Evolutionary conservation across 768 basidiomycete species (phyloP), one percentile per base, ranked within the genome.

Genomic region (Phanerodontia chrysosporium): DNA sequence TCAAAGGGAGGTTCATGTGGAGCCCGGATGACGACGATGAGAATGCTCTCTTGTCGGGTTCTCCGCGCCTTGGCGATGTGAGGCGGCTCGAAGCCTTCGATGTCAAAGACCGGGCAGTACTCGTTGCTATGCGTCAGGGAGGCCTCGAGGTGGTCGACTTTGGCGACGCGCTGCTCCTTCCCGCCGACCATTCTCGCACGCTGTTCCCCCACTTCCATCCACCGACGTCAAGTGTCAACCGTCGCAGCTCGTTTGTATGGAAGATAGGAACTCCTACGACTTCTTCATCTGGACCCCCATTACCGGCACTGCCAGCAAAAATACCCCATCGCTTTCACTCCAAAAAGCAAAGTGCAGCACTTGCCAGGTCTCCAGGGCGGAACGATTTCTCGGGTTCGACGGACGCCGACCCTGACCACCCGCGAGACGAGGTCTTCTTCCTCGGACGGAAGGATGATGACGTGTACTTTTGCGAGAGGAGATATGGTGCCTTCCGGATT

Each of bases 41-140:
- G 24, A 76, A 78, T 45, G 44, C 58, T 45, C 29, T 27, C 6
- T 7, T 36, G 2, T 44, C 72, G 16, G 53, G 70, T 5, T 53
- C 66, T 1, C 75, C 80, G 14, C 81, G 82, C 54, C 83, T 94
- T 76, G 92, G 92, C 16, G 92, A 94, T 65, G 80, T 94, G 42
- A 90, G 89, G 71, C 85, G 89, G 10, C 66, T 94, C 24, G 92
- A 94, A 70, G 87, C 91, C 2, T 89, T 94, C 58, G 90, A 93
- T 67, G 79, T 90, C 42, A 76, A 81, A 49, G 83, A 89, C 62
- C 82, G 88, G 21, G 84, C 92, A 5, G 83, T 94, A 10, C 77
- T 94, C 4, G 86, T 94, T 32, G 92, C 92, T 16, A 83, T 94
- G 83, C 85, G 92, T 22, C 90, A 90, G 70, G 90, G 91, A 30